Base-by-base conservation (phyloP, 306 rosid species). In the Gastrolobium bilobum region DNA sequence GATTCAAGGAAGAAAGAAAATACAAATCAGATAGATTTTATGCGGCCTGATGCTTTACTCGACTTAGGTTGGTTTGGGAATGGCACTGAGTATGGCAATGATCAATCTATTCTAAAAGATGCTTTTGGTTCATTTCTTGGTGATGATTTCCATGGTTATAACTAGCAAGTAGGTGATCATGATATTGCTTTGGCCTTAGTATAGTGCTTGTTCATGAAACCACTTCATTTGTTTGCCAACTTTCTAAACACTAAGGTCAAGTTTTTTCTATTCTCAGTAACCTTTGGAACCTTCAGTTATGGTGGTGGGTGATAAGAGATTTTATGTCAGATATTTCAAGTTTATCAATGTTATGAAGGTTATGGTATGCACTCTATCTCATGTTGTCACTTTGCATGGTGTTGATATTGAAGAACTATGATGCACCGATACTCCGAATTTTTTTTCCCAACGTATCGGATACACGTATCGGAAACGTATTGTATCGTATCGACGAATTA, bases 1-100 rank as follows among this genome's bases (percentile, higher is more conserved):
- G 7, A 2, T 48, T 34, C 34, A 46, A 38, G 7, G 9, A 76
- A 37, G 50, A 53, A 64, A 47, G 66, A 10, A 9, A 70, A n/a
- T 4, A 20, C 20, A 15, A 71, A 47, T 53, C 74, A 26, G 87
- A 54, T 47, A 14, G 81, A 79, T 20, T 81, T 75, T 43, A 68
- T 59, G 0, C 65, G 86, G 47, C 92, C 93, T 1, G 96, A 92
- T 81, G 90, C 83, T 56, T 51, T 87, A 76, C 79, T 86, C 68
- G 88, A 57, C 60, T 51, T 80, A 14, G 90, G 84, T 74, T 90
- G 89, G 94, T 72, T 82, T 62, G 89, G 79, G 42, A 82, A 75
- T 39, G 26, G 20, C 53, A 34, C 43, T 2, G 89, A 84, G 42
- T 75, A 46, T 62, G 47, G 33, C 37, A 79, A 68, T 69, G 86